Evolutionary conservation across 345 rosid genomes (phyloP), one percentile per base, ranked within the genome.

Genomic region (Excoecaria cochinchinensis): DNA sequence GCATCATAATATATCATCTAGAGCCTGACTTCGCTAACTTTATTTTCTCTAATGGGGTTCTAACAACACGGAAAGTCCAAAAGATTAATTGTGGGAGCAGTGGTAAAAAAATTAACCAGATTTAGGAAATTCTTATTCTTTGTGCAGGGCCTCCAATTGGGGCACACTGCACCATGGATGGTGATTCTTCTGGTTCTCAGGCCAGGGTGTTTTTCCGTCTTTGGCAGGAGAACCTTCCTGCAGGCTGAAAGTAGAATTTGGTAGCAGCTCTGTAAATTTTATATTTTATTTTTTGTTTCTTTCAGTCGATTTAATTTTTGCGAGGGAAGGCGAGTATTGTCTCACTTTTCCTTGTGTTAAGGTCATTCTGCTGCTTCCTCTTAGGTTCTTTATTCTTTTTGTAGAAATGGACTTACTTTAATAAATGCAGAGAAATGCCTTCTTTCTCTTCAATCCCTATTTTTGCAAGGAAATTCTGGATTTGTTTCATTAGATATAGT

Each of bases 51-150:
- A 55, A 81, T 65, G 87, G 84, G 82, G 85, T 81, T 77, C 84
- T 82, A 85, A 85, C 87, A 75, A 87, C 81, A 89, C 82, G 21
- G 74, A 72, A 77, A 72, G 21, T 59, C 55, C 69, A 69, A 72
- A 65, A 58, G 69, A 80, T 80, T 78, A 86, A 86, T 80, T 80
- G 56, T 44, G 86, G 88, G 82, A 82, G 88, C 77, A 81, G 89
- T 83, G 50, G 72, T 71, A 25, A 69, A 56, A 53, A 70, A 68
- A 75, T 78, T 82, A 88, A 88, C 86, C 81, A 85, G 80, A 69
- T 44, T 63, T 88, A 84, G 89, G 82, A 83, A 31, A 82, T 75
- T 75, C 84, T 78, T 70, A 85, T 88, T 85, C 91, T 87, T 89
- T 86, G 89, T 84, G 89, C 89, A 59, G 83, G 89, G 84, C 74